Evolutionary conservation across 768 basidiomycete genomes (phyloP), one percentile per base, ranked within the genome.

Genomic region (Mycena pura): DNA sequence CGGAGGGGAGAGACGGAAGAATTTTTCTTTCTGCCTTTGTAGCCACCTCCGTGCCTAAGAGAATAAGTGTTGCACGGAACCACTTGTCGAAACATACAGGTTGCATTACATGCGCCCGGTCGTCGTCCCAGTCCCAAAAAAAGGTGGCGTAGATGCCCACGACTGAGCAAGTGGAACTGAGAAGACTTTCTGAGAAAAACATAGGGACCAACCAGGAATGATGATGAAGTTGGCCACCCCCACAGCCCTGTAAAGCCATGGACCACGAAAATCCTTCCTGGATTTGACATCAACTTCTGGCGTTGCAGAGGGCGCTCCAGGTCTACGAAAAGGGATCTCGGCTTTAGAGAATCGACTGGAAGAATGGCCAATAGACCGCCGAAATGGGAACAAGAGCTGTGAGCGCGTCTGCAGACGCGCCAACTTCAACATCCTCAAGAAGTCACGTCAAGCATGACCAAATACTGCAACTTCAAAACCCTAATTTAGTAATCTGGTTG

Each of bases 81-180:
- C 6, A 21, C 22, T 3, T n/a, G n/a, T 15, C 14, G 14, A 41
- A 17, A 73, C 81, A 67, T 61, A 82, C 82, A 19, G 80, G 79
- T 63, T 72, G 73, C 68, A 82, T 82, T 36, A 82, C 77, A 56
- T 83, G 80, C n/a, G 83, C 82, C 45, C 74, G 73, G n/a, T 80
- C 79, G 9, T 81, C 81, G 69, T 62, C 51, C 64, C 64, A 66
- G 45, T 66, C 64, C 49, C 54, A 62, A 25, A 31, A 66, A 46
- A 66, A 57, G 17, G 57, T 47, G 28, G 56, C 64, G 29, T 66
- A 66, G 13, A 62, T 39, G 36, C 58, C 57, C 21, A 66, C 41
- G 44, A 62, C 64, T 66, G 60, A 53, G 7, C 3, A 39, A 36
- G 9, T 19, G n/a, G 10, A 6, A 24, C n/a, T 56, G 6, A 60